Conservation (phyloP, 495 filamentous ascomycete species). For the Lepidopterella palustris region DNA sequence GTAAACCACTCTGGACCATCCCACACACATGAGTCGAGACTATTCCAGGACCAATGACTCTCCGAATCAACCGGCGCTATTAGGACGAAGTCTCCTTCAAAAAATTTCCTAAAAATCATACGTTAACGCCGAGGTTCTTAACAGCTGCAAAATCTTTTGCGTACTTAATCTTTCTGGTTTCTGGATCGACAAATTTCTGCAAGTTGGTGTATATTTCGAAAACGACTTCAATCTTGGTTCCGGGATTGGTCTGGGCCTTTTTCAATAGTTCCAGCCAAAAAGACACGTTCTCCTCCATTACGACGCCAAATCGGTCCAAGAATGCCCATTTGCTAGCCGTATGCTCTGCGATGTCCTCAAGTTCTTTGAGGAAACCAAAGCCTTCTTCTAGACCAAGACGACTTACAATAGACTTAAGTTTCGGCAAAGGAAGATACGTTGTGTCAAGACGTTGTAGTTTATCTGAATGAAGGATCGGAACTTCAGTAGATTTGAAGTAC, state of each 20-base stretch:
- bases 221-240: not conserved
- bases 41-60: not conserved
- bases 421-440: conserved; percentile 7
- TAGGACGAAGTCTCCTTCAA: not conserved
- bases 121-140: not conserved
- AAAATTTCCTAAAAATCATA: not conserved
- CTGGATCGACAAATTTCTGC: conserved; percentile 3
- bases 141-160: not conserved
- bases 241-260: not conserved
- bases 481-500: not conserved
- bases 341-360: conserved; percentile 1
- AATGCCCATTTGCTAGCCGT: conserved; percentile 1
- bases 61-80: not conserved
- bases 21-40: conserved; percentile 3
- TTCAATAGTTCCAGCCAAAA: conserved; percentile 5
- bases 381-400: conserved; percentile 3
- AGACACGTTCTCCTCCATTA: not conserved
- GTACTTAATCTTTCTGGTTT: not conserved
- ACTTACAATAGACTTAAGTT: not conserved
- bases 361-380: conserved; percentile 5
- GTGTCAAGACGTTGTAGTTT: not conserved
- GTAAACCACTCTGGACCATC: conserved; percentile 3
- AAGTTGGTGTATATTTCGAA: conserved; percentile 7
- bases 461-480: conserved; percentile 6
- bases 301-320: not conserved